These are phyloP conservation scores for Dissoconium aciculare DNA, from an alignment of 2,329 filamentous ascomycete species.

Conservation along the genomic window DNA sequence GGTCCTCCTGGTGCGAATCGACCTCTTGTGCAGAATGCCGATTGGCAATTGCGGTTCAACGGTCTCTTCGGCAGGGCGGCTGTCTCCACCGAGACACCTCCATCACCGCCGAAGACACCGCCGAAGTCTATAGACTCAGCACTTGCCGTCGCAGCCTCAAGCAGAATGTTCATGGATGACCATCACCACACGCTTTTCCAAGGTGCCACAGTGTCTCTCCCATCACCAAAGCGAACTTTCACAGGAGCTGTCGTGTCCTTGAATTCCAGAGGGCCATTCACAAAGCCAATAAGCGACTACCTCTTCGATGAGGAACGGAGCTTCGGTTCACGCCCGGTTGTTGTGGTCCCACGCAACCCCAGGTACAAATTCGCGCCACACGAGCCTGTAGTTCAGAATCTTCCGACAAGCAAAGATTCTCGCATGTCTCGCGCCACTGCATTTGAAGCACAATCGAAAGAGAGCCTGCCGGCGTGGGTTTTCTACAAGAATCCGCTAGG, in stretches of 20 bases:
- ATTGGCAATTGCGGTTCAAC: slow-evolving; percentile 77
- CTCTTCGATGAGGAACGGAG: slow-evolving; percentile 32
- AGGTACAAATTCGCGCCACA: slow-evolving; percentile 12
- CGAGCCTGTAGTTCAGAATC: slow-evolving; percentile 9
- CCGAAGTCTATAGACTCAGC: slow-evolving; percentile 32
- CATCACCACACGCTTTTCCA: slow-evolving; percentile 12
- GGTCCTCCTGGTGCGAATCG: slow-evolving; percentile 27
- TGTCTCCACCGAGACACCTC: slow-evolving; percentile 27
- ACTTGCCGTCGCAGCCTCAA: slow-evolving; percentile 42
- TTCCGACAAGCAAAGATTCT: slow-evolving; percentile 7
- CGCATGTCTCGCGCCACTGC: slow-evolving; percentile 9
- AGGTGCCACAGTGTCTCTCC: slow-evolving; percentile 58
- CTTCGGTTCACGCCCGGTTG: slow-evolving; percentile 32
- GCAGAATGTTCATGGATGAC: slow-evolving; percentile 54
- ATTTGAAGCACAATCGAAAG: slow-evolving; percentile 5
- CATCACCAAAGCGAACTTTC: slow-evolving; percentile 20
- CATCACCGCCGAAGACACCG: slow-evolving; percentile 25
- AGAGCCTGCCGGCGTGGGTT: slow-evolving; percentile 4
- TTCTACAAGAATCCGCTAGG: slow-evolving; percentile 14
- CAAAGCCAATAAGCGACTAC: slow-evolving; percentile 28
- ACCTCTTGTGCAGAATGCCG: slow-evolving; percentile 33
- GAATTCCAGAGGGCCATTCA: slow-evolving; percentile 7
- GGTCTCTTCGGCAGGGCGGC: slow-evolving; percentile 52
- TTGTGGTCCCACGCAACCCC: slow-evolving; percentile 17
- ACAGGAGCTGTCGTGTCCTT: too few relatives aligned